Conservation (phyloP, 176 grass and related monocot species). For the Hordeum marinum region DNA sequence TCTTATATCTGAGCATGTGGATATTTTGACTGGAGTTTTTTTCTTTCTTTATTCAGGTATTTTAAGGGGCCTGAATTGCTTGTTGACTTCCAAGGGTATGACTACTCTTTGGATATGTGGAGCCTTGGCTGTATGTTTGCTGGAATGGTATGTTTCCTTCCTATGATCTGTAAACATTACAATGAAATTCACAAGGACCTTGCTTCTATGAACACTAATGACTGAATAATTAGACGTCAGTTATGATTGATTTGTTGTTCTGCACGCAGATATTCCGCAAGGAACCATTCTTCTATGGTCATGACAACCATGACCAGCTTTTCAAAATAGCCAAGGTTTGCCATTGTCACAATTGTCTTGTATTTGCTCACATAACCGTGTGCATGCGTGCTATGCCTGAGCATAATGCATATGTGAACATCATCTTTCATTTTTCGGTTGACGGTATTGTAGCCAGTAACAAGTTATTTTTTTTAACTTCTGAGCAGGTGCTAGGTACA, state of each 20-base stretch:
- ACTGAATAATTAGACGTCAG: not conserved
- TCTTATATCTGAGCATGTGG: not conserved
- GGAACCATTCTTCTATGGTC: constrained; percentile 84
- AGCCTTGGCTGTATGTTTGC: constrained; percentile 85
- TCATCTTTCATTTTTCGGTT: not conserved
- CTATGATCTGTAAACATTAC: not conserved
- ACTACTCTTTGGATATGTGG: constrained; percentile 83
- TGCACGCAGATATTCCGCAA: constrained; percentile 66
- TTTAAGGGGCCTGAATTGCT: constrained; percentile 79
- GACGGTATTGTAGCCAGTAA: not conserved
- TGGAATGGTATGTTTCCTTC: constrained; percentile 52
- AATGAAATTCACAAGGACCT: not conserved
- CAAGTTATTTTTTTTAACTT: not conserved
- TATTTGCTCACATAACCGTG: not conserved
- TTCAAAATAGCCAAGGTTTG: constrained; percentile 77
- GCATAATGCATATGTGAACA: not conserved
- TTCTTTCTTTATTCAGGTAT: constrained; percentile 43
- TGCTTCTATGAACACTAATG: constrained; percentile 11
- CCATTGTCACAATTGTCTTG: not conserved
- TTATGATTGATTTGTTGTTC: constrained; percentile 15
- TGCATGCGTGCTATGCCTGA: not conserved
- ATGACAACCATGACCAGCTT: constrained; percentile 82
- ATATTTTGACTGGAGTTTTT: not conserved
- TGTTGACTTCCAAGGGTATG: constrained; percentile 68
- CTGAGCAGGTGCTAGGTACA: constrained; percentile 67